These are phyloP conservation scores for Cutaneotrichosporon spelunceum DNA, from an alignment of 1,284 basidiomycete species.

Conservation along the genomic window DNA sequence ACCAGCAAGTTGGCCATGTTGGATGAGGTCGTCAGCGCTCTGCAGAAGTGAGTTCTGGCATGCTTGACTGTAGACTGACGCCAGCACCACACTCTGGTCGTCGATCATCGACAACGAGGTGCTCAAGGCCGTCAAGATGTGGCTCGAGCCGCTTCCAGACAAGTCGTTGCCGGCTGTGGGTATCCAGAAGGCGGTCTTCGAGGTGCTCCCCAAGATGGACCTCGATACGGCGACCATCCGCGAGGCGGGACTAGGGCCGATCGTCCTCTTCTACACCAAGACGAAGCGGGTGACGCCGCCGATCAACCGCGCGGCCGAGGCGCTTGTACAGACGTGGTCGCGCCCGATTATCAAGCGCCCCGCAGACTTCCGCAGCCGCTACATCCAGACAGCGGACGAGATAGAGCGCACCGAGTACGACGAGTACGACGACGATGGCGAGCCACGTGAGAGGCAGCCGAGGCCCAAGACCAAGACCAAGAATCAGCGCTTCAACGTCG, in stretches of 20 bases:
- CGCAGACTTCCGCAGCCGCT: constrained; percentile 64
- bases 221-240: constrained; percentile 90
- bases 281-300: constrained; percentile 75
- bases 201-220: constrained; percentile 78
- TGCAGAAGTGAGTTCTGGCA: constrained; percentile 74
- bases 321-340: constrained; percentile 83
- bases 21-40: constrained; percentile 82
- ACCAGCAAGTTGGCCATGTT: constrained; percentile 80
- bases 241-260: constrained; percentile 84
- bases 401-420: constrained; percentile 16
- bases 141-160: constrained; percentile 94
- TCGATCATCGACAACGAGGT: constrained; percentile 94
- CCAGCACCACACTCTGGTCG: constrained; percentile 76
- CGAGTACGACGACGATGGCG: constrained; percentile 21
- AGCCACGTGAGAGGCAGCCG: constrained; percentile 10
- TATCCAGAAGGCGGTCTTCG: constrained; percentile 90
- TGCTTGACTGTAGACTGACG: constrained; percentile 13
- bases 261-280: constrained; percentile 94
- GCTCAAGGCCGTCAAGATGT: constrained; percentile 81
- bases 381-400: constrained; percentile 31
- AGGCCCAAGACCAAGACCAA: constrained; percentile 20
- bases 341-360: constrained; percentile 91
- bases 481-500: constrained; percentile 39
- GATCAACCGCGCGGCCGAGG: constrained; percentile 75
- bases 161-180: constrained; percentile 89